Base-by-base conservation (phyloP, 805 yeast genomes). In the Ogataea paradorogensis region DNA sequence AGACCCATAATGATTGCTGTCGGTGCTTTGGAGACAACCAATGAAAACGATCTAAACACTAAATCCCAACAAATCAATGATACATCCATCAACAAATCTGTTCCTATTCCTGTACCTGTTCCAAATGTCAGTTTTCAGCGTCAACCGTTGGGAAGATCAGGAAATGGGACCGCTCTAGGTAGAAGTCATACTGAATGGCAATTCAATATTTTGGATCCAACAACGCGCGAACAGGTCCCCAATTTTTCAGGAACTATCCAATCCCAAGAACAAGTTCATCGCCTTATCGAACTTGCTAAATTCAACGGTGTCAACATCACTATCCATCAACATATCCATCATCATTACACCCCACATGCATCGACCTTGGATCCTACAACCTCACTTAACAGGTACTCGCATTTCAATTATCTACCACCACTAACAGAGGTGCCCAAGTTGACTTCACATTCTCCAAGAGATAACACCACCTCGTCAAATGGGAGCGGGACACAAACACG, bases 261-360 rank as follows among this genome's bases (percentile, higher is more conserved):
- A 28, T 66, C 71, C 15, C 73, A 76, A 41, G 80, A 74, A 25
- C 54, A 74, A 13, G 88, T 78, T 0, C 77, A 76, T 39, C 66
- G 70, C 45, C 59, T 84, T 8, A 69, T 84, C 7, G 74, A 75
- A 25, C 71, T 80, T 37, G 90, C 90, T 0, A 78, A 73, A 45
- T 62, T 64, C 34, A 71, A 76, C 49, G 71, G 74, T 14, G 63
- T 84, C 30, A 71, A 75, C 31, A 70, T 88, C 10, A 80, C 88
- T 4, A 75, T 88, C 15, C 95, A 88, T 62, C 95, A 88, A 58
- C 95, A 86, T 59, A 80, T 84, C 32, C 91, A 85, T 60, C 86
- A 86, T 56, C 89, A 84, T 61, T 82, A 83, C 60, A 69, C 72
- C 7, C 72, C 77, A 2, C 73, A 71, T 29, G 45, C 65, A 3